These are phyloP conservation scores for Craspedostauros australis DNA, from an alignment of 108 stramenopile species.

Conservation along the genomic window DNA sequence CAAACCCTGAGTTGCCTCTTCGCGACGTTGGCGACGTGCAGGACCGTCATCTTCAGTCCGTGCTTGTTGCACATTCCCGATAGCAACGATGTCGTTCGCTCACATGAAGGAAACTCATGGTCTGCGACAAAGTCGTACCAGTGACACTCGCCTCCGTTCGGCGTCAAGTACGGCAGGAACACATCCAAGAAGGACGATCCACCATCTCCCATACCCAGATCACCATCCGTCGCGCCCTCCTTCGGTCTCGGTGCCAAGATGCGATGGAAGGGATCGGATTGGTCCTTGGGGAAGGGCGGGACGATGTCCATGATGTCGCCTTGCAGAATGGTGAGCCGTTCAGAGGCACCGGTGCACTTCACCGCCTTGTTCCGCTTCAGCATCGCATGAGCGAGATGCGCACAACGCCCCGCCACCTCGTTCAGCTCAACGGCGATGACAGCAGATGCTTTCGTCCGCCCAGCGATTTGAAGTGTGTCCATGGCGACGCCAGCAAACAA, in stretches of 20 bases:
- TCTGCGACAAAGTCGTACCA: slow-evolving; percentile 87
- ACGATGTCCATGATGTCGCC: slow-evolving; percentile 70
- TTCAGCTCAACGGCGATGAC: slow-evolving; percentile 72
- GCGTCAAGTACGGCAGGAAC: slow-evolving; percentile 62
- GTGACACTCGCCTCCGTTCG: slow-evolving; percentile 69
- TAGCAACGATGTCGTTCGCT: slow-evolving; percentile 49
- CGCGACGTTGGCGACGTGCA: slow-evolving; percentile 77
- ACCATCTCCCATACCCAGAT: slow-evolving; percentile 69
- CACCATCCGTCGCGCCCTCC: slow-evolving; percentile 72
- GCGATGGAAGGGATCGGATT: slow-evolving; percentile 71
- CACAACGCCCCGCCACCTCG: slow-evolving; percentile 62
- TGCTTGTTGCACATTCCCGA: slow-evolving; percentile 33
- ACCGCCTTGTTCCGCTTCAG: slow-evolving; percentile 72
- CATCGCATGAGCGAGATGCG: slow-evolving; percentile 54
- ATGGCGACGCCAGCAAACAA: slow-evolving; percentile 82
- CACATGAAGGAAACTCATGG: slow-evolving; percentile 61
- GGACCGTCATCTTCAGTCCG: slow-evolving; percentile 54
- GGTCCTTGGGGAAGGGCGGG: slow-evolving; percentile 29
- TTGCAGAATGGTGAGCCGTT: slow-evolving; percentile 59
- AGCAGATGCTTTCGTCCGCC: slow-evolving; percentile 60
- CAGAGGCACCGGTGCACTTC: slow-evolving; percentile 61
- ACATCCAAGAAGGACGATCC: slow-evolving; percentile 51
- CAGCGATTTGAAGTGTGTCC: slow-evolving; percentile 81
- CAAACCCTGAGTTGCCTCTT: slow-evolving; percentile 81
- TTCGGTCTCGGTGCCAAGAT: slow-evolving; percentile 82